Evolutionary conservation across 2,329 filamentous ascomycete genomes (phyloP).

Genomic region (Orbilia javanica): DNA sequence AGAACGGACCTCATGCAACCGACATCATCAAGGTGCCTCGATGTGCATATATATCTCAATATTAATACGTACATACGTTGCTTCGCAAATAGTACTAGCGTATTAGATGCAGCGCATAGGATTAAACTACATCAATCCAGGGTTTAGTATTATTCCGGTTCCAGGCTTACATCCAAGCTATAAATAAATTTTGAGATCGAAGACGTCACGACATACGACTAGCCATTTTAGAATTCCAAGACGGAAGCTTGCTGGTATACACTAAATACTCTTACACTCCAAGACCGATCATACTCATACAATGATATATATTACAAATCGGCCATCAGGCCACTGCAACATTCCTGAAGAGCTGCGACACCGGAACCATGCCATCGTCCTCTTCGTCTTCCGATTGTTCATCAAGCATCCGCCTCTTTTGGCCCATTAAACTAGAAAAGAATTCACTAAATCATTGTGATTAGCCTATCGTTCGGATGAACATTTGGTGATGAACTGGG

Average conservation of each 20-base stretch:
- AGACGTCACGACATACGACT: too few relatives aligned
- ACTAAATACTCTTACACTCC: slow-evolving; percentile 37
- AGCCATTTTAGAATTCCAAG: neutral
- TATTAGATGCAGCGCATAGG: too few relatives aligned
- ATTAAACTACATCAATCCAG: too few relatives aligned
- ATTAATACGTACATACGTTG: neutral
- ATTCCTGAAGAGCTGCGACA: slow-evolving; percentile 65
- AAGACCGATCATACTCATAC: neutral
- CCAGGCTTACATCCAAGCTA: too few relatives aligned
- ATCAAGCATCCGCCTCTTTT: slow-evolving; percentile 67
- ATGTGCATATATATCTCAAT: too few relatives aligned
- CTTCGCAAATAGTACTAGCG: neutral
- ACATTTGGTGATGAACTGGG: neutral
- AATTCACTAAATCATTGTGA: slow-evolving; percentile 64
- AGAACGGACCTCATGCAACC: neutral
- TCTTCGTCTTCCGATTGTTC: slow-evolving; percentile 64
- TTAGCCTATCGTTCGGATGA: slow-evolving; percentile 10
- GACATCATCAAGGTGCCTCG: neutral
- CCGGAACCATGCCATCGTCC: slow-evolving; percentile 64
- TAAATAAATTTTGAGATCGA: too few relatives aligned
- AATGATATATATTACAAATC: slow-evolving; percentile 31
- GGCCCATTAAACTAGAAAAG: slow-evolving; percentile 69
- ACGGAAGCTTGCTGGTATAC: neutral
- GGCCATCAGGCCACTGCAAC: slow-evolving; percentile 24
- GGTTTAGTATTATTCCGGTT: too few relatives aligned